Conservation (phyloP, 2,329 filamentous ascomycete genomes). For the Nemania serpens region DNA sequence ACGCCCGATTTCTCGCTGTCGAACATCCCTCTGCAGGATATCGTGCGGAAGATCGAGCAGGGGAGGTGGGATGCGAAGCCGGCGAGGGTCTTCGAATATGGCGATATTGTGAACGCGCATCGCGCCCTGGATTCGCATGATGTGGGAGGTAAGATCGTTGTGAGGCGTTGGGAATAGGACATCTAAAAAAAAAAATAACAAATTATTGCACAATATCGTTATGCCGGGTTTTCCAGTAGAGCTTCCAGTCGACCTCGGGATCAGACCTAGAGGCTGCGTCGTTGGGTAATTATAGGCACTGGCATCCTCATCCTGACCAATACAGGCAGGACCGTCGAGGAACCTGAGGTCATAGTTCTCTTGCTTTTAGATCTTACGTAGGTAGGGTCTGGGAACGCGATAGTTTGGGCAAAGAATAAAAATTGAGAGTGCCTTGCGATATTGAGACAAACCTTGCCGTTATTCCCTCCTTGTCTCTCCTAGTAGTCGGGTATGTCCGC, state of each 20-base stretch:
- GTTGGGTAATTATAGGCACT: too few species aligned
- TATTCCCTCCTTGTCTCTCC: too few species aligned
- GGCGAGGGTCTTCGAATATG: slow-evolving; percentile 41
- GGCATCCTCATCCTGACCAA: too few species aligned
- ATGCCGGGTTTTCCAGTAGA: background rate
- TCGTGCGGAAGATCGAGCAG: slow-evolving; percentile 45
- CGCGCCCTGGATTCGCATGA: slow-evolving; percentile 40
- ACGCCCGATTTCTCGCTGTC: slow-evolving; percentile 44
- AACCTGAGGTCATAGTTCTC: too few species aligned
- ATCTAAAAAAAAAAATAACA: background rate
- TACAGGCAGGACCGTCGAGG: too few species aligned
- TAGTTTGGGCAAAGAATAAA: too few species aligned
- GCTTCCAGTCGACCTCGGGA: background rate
- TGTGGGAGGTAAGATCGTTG: slow-evolving; percentile 44
- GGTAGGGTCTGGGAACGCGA: too few species aligned
- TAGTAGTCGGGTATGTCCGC: too few species aligned
- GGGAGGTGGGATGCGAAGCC: slow-evolving; percentile 43
- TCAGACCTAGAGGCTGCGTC: background rate
- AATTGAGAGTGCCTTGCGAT: too few species aligned
- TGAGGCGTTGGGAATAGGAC: slow-evolving; percentile 26
- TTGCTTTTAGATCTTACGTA: too few species aligned
- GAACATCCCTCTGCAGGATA: slow-evolving; percentile 45
- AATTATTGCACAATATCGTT: background rate
- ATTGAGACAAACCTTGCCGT: too few species aligned
- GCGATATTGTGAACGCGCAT: slow-evolving; percentile 43